phyloP scores from a whole-genome alignment of 2,329 filamentous ascomycete species.

The Didymella glomerata region DNA sequence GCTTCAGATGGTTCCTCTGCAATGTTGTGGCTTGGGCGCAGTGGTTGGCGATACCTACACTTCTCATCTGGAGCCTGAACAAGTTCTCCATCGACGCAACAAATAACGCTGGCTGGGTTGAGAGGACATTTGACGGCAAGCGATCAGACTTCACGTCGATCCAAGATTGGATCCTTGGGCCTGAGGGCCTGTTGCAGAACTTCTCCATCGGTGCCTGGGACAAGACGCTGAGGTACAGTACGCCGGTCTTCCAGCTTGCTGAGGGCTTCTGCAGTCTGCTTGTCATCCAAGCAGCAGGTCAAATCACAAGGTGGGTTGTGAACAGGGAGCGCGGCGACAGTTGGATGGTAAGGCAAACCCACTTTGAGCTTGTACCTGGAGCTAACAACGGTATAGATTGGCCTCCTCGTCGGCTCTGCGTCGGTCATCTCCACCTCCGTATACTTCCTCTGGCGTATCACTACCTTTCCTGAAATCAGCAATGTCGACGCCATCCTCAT shows the following conservation, averaged over 20 bases:
- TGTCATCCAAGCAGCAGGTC: conserved; percentile 93
- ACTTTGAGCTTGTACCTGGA: not conserved
- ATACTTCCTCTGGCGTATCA: conserved; percentile 96
- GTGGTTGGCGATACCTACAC: conserved; percentile 83
- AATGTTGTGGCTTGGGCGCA: conserved; percentile 77
- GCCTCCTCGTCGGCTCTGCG: conserved; percentile 84
- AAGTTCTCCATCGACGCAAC: conserved; percentile 93
- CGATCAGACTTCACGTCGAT: conserved; percentile 71
- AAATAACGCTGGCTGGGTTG: conserved; percentile 75
- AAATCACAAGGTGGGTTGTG: conserved; percentile 93
- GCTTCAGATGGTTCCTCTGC: conserved; percentile 75
- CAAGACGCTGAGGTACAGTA: conserved; percentile 85
- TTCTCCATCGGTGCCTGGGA: conserved; percentile 88
- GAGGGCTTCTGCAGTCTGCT: conserved; percentile 97
- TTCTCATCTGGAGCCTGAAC: conserved; percentile 95
- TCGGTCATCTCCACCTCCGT: conserved; percentile 92
- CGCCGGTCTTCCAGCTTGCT: conserved; percentile 89
- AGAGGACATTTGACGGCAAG: conserved; percentile 76
- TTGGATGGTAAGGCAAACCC: conserved; percentile 78
- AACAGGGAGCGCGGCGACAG: conserved; percentile 93
- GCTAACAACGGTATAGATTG: conserved; percentile 70
- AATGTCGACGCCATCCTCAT: conserved; percentile 93
- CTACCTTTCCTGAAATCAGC: conserved; percentile 90
- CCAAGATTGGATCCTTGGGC: conserved; percentile 88
- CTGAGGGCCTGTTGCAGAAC: conserved; percentile 80